These are phyloP conservation scores for Heliosperma pusillum DNA, from an alignment of 148 eudicot species.

Conservation along the genomic window DNA sequence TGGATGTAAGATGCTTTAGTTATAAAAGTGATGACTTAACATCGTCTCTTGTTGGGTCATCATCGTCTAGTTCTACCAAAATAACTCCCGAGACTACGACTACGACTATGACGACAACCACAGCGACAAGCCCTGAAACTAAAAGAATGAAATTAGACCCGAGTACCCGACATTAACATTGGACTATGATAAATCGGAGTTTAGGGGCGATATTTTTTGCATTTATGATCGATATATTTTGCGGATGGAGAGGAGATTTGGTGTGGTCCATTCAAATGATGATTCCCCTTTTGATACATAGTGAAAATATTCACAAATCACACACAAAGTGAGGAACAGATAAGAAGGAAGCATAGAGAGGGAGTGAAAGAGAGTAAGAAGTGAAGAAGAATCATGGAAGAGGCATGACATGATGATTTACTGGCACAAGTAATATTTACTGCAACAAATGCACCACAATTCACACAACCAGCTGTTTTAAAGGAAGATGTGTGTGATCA, in stretches of 20 bases:
- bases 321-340: constrained; percentile 24
- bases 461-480: constrained; percentile 20
- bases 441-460: constrained; percentile 15
- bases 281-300: constrained; percentile 4
- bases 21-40: constrained; percentile 41
- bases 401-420: constrained; percentile 16
- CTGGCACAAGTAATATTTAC: constrained; percentile 9
- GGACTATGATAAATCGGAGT: not conserved
- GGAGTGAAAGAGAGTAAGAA: constrained; percentile 19
- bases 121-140: constrained; percentile 23
- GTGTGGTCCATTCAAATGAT: constrained; percentile 30
- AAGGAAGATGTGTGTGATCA: not conserved
- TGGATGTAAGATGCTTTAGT: constrained; percentile 64
- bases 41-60: constrained; percentile 18
- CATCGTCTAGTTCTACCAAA: constrained; percentile 29
- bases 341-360: constrained; percentile 6
- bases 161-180: constrained; percentile 16
- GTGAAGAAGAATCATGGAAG: constrained; percentile 28
- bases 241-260: constrained; percentile 25
- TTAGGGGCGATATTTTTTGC: not conserved
- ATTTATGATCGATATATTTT: not conserved
- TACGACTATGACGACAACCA: not conserved
- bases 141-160: constrained; percentile 46
- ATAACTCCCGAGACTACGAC: constrained; percentile 4
- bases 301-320: constrained; percentile 19